Base-by-base conservation (phyloP, 1,284 basidiomycete genomes). In the Pascua guehoae region DNA sequence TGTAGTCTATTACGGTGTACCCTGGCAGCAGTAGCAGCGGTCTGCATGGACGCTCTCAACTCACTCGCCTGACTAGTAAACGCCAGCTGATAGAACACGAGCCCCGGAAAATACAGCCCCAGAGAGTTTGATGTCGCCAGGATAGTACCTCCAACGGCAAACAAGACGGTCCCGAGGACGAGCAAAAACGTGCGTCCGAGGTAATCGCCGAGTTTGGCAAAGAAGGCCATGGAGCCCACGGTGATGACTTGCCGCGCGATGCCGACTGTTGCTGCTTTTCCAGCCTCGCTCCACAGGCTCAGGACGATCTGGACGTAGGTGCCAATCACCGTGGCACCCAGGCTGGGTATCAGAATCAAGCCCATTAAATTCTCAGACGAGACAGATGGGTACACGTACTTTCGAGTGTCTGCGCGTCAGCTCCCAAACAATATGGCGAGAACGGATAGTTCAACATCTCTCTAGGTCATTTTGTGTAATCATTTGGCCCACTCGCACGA, bases 121-220 rank as follows among this genome's bases (percentile, higher is more conserved):
- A 5, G 63, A 66, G 17, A 73, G 66, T 59, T 50, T 4, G 67
- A 56, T 3, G 58, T 57, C 5, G 72, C 72, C 40, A 69, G 60
- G 46, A 72, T 55, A 55, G 68, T 64, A 54, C 69, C 70, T 0
- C 73, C 73, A 46, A 75, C 38, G 17, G 56, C 73, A 58, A 71
- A 71, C 8, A 69, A 39, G 38, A 70, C 60, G 11, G 61, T 46
- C n/a, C 60, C 39, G 37, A 59, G 45, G 8, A 86, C 88, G 0
- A 88, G 78, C 57, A 80, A 78, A 47, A 70, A 70, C 1, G 77
- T 77, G 45, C 81, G 77, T 2, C 81, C 81, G 12, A 80, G 68
- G 37, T 88, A 83, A 68, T 91, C 88, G 4, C 87, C 84, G 38
- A 90, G 73, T 74, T 89, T 90, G 4, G 89, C 89, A 65, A 89